Base-by-base conservation (phyloP, 768 basidiomycete species). In the Leccinum obscurum region DNA sequence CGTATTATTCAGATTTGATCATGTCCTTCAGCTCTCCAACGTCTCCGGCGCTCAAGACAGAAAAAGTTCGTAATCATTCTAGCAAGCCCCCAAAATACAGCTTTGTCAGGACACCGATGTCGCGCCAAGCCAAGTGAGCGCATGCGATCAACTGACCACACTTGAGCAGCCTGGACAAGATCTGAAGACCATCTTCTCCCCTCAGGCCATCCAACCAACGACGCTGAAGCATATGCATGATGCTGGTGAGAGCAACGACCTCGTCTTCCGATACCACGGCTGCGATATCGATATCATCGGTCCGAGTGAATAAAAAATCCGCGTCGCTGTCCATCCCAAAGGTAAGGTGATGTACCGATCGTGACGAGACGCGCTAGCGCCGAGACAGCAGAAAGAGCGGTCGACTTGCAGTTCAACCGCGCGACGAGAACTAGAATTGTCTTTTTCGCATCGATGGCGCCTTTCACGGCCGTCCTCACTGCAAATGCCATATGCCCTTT, bases 141-240 rank as follows among this genome's bases (percentile, higher is more conserved):
- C 13, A 10, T 32, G 30, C 17, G 4, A 41, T 6, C 13, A 3
- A 62, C 71, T 60, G 39, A 72, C 71, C 67, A 52, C 68, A 59
- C 15, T 59, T 52, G 6, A 72, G 51, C 4, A 72, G n/a, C 30
- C 61, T 50, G 5, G 56, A 57, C 3, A 72, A 46, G 17, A 65
- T 64, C 24, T 58, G 59, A 1, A n/a, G n/a, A n/a, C n/a, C n/a
- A n/a, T n/a, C n/a, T n/a, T n/a, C n/a, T n/a, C n/a, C n/a, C n/a
- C n/a, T 59, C n/a, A 61, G 10, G 11, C 63, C 69, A 20, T 72
- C 71, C 17, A 72, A 72, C 71, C 71, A 69, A 46, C 69, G 63
- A 53, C 62, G 64, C 50, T 32, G 58, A 32, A 72, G 58, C 71
- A 72, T 72, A 6, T 41, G 28, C 24, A 68, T 7, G 32, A 72